Percentiles rank a stretch among this genome's conserved stretches.
These are phyloP conservation scores for Verticillium zaregamsianum DNA, from an alignment of 2,329 filamentous ascomycete species.

Conservation along the genomic window DNA sequence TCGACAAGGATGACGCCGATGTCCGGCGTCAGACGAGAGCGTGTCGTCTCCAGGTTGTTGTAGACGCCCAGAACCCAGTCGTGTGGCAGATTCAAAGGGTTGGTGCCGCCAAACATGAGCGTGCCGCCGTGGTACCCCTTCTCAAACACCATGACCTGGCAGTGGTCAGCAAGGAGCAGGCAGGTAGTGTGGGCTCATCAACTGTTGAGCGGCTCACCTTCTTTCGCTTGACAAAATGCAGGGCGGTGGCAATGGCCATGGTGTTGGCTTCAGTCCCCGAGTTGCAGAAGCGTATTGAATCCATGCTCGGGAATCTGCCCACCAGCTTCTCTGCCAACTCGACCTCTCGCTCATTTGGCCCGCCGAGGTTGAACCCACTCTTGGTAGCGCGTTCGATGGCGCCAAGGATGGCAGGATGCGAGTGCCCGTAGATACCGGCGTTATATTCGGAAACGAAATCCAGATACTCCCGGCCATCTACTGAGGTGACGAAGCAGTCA, in stretches of 20 bases:
- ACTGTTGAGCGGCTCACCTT: conserved; percentile 27
- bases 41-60: conserved; percentile 49
- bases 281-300: conserved; percentile 58
- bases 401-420: conserved; percentile 46
- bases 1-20: conserved; percentile 64
- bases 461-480: conserved; percentile 43
- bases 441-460: conserved; percentile 62
- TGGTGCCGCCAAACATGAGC: conserved; percentile 29
- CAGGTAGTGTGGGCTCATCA: not conserved
- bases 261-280: conserved; percentile 64
- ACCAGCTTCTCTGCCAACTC: conserved; percentile 48
- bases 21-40: conserved; percentile 37
- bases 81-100: conserved; percentile 38
- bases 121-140: conserved; percentile 48
- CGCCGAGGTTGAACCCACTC: conserved; percentile 51
- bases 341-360: conserved; percentile 46
- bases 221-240: conserved; percentile 36
- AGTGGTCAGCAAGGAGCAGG: not conserved
- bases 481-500: conserved; percentile 31
- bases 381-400: conserved; percentile 42
- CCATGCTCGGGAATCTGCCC: conserved; percentile 45
- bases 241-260: conserved; percentile 52
- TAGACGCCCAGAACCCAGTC: conserved; percentile 59
- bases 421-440: conserved; percentile 64
- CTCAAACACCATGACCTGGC: conserved; percentile 36